Evolutionary conservation across 352 stramenopile genomes (phyloP), one percentile per base, ranked within the genome.

Genomic region (Globisporangium mamillatum): DNA sequence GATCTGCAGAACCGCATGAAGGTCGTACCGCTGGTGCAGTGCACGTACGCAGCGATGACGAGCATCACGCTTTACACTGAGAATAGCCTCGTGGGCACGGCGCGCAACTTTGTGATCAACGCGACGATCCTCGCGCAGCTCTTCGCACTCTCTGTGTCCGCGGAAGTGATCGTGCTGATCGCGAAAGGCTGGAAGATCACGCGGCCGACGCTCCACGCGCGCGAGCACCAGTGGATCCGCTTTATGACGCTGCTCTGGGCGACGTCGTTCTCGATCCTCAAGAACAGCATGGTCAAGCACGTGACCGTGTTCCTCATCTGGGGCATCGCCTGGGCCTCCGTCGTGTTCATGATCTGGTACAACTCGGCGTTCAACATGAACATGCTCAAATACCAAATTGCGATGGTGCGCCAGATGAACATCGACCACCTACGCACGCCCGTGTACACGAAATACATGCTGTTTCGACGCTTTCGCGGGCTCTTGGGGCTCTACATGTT

Each of bases 181-280:
- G 81, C 83, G 10, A 90, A 90, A 57, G 83, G 83, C 22, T 91
- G 83, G 83, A 82, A 91, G 64, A 90, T 91, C 68, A 91, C 81
- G 10, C 79, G 83, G 0, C 66, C 64, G 6, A 59, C 75, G n/a
- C 66, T 91, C 2, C 73, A 76, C 1, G 24, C 60, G 6, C 79
- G 80, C 54, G 83, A 90, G 53, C 41, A 77, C 24, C 78, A 86
- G 63, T 86, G 84, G 77, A 79, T 90, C 48, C 81, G 81, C 44
- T 80, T 86, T 38, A 72, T 90, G 44, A 79, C 81, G 44, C 12
- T 88, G 18, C 68, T 74, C 10, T 91, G 79, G 76, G 79, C 76
- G n/a, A 74, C 77, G 32, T 80, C 76, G 8, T 85, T 70, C 36
- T 64, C 68, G 8, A 64, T 86, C 0, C 71, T 89, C 10, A 75